Percentiles rank a stretch among this genome's conserved stretches.
Conservation (phyloP, 176 grass and related monocot genomes). For the Canna indica region DNA sequence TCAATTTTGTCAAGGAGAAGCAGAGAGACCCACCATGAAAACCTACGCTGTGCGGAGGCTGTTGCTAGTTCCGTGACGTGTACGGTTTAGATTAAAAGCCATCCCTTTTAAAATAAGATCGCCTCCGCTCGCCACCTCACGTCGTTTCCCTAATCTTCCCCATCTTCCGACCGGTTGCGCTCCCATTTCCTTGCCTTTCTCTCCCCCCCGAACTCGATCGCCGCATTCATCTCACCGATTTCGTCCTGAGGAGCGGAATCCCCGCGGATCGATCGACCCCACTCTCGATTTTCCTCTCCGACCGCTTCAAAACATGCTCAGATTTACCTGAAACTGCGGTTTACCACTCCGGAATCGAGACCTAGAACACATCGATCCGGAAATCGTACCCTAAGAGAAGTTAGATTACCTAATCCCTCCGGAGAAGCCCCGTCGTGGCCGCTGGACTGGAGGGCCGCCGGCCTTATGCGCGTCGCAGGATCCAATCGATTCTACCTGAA, state of each 20-base stretch:
- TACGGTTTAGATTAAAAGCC: not conserved
- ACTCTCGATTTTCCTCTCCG: not conserved
- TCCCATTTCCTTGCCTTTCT: not conserved
- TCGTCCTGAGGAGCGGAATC: not conserved
- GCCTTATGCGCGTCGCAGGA: conserved; percentile 19
- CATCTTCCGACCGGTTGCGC: conserved; percentile 10
- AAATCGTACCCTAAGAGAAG: not conserved
- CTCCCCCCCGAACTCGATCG: not conserved
- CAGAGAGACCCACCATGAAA: not conserved
- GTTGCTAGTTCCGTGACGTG: not conserved
- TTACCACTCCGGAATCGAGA: conserved; percentile 21
- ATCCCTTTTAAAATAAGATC: not conserved
- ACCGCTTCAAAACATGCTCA: conserved; percentile 12
- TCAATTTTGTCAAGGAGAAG: too few species aligned
- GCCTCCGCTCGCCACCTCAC: not conserved
- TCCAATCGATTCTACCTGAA: conserved; percentile 22
- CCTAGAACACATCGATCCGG: not conserved
- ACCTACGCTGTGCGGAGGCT: not conserved
- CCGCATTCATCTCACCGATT: not conserved
- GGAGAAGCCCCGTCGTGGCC: not conserved
- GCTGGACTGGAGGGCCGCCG: not conserved
- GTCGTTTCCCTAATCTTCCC: not conserved
- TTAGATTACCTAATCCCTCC: not conserved
- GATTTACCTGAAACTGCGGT: conserved; percentile 16
- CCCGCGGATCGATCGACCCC: not conserved